Evolutionary conservation across 306 rosid species (phyloP).

Genomic region (Cucumis cinereus): DNA sequence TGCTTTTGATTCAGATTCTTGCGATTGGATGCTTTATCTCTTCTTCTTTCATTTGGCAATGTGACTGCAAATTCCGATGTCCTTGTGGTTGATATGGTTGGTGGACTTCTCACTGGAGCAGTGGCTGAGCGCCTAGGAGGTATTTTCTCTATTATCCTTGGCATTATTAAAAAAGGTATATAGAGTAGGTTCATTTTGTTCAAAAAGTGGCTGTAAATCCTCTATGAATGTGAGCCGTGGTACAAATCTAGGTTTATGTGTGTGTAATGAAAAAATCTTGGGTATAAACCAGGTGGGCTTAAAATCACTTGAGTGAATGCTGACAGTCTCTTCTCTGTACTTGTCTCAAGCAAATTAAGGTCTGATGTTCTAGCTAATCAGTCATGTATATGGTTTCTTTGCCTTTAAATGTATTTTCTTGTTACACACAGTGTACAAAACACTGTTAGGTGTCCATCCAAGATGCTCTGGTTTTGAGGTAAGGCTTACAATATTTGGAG

Average conservation of each 20-base stretch:
- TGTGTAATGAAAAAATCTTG: neutral
- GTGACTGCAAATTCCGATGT: conserved; percentile 78
- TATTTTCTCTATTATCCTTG: conserved; percentile 3
- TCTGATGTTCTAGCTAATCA: neutral
- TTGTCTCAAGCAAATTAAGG: neutral
- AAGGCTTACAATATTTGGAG: neutral
- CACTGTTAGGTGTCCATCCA: neutral
- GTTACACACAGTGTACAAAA: neutral
- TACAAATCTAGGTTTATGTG: neutral
- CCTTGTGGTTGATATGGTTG: conserved; percentile 76
- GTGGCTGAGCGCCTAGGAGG: conserved; percentile 97
- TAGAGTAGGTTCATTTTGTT: neutral
- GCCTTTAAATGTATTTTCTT: neutral
- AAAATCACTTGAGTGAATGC: neutral
- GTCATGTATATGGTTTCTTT: neutral
- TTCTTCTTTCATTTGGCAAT: conserved; percentile 78
- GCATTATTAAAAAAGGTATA: too few species aligned
- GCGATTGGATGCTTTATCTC: conserved; percentile 77
- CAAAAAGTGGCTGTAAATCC: neutral
- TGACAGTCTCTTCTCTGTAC: neutral
- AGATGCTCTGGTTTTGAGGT: neutral
- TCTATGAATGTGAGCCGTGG: neutral
- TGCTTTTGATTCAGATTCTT: conserved; percentile 46
- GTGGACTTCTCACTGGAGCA: conserved; percentile 92
- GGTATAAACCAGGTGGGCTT: neutral